Evolutionary conservation across 306 rosid genomes (phyloP).

Genomic region (Vachellia pachyceras): DNA sequence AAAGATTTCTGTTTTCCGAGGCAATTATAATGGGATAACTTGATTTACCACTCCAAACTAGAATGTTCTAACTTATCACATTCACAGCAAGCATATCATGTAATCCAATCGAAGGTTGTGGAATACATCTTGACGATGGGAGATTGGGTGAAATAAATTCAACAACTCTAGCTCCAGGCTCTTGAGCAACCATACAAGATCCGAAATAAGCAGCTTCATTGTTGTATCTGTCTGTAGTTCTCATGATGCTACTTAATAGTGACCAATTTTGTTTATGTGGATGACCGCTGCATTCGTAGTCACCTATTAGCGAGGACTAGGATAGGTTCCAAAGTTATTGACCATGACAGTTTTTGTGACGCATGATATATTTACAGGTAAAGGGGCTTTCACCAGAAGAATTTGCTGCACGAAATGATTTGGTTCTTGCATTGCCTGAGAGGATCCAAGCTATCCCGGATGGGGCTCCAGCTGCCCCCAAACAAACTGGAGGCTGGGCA

Average conservation of each 20-base stretch:
- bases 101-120: slow-evolving; percentile 17
- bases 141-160: slow-evolving; percentile 5
- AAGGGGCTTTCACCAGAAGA: slow-evolving; percentile 81
- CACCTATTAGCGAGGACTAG: slow-evolving; percentile 4
- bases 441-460: slow-evolving; percentile 97
- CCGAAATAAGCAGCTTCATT: background rate
- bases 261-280: slow-evolving; percentile 12
- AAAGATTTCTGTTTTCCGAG: background rate
- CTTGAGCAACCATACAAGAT: slow-evolving; percentile 13
- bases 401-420: slow-evolving; percentile 94
- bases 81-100: background rate
- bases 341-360: background rate
- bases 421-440: slow-evolving; percentile 92
- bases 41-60: slow-evolving; percentile 23
- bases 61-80: background rate
- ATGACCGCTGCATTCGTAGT: background rate
- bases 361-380: slow-evolving; percentile 45
- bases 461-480: slow-evolving; percentile 80
- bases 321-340: slow-evolving; percentile 2
- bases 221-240: slow-evolving; percentile 17
- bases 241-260: background rate
- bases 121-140: background rate
- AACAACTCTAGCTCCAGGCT: background rate
- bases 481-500: slow-evolving; percentile 88
- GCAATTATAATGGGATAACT: background rate